Evolutionary conservation across 208 protist species (phyloP).

Genomic region (Trypanosoma platydactyli): DNA sequence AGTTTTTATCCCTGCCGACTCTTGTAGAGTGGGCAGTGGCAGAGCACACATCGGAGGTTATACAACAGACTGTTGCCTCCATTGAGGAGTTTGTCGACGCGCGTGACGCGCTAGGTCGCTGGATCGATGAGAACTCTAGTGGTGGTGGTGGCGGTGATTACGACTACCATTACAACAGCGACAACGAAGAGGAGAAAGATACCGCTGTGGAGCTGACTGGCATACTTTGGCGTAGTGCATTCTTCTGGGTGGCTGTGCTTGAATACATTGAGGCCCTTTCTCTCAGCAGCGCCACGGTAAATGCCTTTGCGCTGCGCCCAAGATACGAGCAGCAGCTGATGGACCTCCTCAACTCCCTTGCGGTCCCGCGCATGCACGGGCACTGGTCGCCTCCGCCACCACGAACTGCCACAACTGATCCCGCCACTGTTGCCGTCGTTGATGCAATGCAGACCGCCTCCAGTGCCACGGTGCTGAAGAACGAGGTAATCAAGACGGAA

Average conservation of each 20-base stretch:
- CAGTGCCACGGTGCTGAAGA: not conserved
- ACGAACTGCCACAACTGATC: not conserved
- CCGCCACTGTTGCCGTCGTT: not conserved
- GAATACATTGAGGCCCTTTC: slow-evolving; percentile 68
- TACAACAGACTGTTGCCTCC: slow-evolving; percentile 60
- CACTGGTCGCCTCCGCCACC: not conserved
- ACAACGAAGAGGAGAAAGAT: slow-evolving; percentile 26
- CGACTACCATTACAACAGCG: slow-evolving; percentile 4
- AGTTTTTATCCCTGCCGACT: slow-evolving; percentile 40
- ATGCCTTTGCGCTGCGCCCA: slow-evolving; percentile 53
- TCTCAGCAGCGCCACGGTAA: slow-evolving; percentile 54
- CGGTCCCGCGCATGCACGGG: slow-evolving; percentile 8
- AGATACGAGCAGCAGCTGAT: slow-evolving; percentile 78
- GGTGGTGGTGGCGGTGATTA: slow-evolving; percentile 30
- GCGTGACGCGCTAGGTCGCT: slow-evolving; percentile 38
- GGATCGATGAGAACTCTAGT: slow-evolving; percentile 31
- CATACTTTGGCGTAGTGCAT: slow-evolving; percentile 41
- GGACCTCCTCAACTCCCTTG: slow-evolving; percentile 49
- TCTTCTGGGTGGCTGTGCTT: slow-evolving; percentile 75
- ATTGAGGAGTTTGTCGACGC: slow-evolving; percentile 79
- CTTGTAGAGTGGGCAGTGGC: slow-evolving; percentile 73
- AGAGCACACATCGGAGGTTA: slow-evolving; percentile 69
- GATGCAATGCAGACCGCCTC: not conserved
- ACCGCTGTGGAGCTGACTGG: slow-evolving; percentile 12
- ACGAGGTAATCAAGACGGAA: slow-evolving; percentile 17